phyloP scores from a whole-genome alignment of 441 rosid genomes.

The Erodium texanum region DNA sequence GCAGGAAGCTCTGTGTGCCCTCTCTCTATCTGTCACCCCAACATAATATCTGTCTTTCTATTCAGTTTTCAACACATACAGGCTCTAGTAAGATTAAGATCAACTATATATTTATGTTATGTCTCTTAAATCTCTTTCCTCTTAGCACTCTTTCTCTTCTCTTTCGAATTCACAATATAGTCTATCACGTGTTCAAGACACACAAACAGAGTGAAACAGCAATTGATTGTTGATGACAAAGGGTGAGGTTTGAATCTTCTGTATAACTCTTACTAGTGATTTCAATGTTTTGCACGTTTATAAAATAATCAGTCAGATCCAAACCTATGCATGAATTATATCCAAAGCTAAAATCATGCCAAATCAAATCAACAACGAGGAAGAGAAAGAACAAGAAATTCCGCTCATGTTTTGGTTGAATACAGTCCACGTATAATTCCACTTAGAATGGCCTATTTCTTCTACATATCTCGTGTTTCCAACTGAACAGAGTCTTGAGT shows the following conservation, averaged over 20 bases:
- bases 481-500: too few species aligned
- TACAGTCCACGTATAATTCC: too few species aligned
- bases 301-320: background rate
- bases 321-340: background rate
- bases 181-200: background rate
- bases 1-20: constrained; percentile 27
- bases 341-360: background rate
- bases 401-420: background rate
- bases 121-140: background rate
- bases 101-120: background rate
- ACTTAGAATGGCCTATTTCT: background rate
- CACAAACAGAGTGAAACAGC: background rate
- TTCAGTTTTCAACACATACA: background rate
- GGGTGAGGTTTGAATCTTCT: background rate
- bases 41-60: background rate
- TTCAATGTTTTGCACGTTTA: background rate
- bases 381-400: background rate
- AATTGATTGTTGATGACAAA: background rate
- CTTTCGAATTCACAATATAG: background rate
- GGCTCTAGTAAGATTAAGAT: background rate
- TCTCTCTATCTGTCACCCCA: constrained; percentile 25
- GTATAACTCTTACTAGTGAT: background rate
- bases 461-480: background rate
- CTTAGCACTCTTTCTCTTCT: background rate
- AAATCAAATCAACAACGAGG: background rate